phyloP scores from a whole-genome alignment of 805 yeast genomes.

The Hemisphaericaspora nanyangensis region DNA sequence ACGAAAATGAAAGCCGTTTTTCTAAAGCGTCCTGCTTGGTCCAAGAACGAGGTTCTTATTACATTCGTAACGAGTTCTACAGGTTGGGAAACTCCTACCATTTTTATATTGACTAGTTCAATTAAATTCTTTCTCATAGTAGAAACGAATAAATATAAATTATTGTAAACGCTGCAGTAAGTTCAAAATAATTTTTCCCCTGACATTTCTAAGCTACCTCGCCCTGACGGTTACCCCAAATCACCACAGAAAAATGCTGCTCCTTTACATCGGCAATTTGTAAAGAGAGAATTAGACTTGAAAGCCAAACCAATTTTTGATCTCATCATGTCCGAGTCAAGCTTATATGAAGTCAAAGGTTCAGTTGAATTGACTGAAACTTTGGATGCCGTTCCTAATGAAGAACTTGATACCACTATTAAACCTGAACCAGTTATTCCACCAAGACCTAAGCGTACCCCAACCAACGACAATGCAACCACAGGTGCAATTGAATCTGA shows the following conservation, averaged over 20 bases:
- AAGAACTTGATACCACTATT: background rate
- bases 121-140: too few relatives aligned
- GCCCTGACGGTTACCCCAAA: too few relatives aligned
- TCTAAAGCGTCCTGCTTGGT: constrained; percentile 96
- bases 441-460: constrained; percentile 1
- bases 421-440: constrained; percentile 1
- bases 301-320: too few relatives aligned
- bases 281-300: too few relatives aligned
- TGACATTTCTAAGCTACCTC: too few relatives aligned
- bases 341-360: background rate
- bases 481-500: background rate
- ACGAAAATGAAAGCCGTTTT: constrained; percentile 91
- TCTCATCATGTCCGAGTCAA: background rate
- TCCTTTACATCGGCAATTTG: too few relatives aligned
- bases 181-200: too few relatives aligned
- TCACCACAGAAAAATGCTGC: too few relatives aligned
- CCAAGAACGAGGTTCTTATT: constrained; percentile 88
- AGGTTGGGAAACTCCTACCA: constrained; percentile 86
- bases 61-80: constrained; percentile 94
- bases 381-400: background rate
- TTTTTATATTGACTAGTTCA: too few relatives aligned
- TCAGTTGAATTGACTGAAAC: background rate
- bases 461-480: background rate
- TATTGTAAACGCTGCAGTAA: too few relatives aligned
- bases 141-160: too few relatives aligned